Evolutionary conservation across 169 alveolate species (phyloP).

Genomic region (Plasmodium gonderi): DNA sequence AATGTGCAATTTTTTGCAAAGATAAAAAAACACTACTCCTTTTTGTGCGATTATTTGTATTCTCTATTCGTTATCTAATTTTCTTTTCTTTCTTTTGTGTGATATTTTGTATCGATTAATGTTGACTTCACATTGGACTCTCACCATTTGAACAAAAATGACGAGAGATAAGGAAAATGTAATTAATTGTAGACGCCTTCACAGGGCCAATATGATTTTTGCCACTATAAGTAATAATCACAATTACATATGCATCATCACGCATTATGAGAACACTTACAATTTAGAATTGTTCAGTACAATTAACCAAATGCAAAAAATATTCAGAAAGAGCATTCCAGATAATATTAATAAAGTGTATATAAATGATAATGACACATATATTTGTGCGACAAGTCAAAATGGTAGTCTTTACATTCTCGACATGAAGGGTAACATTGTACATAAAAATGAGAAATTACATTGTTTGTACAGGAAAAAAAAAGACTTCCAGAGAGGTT

Average conservation of each 20-base stretch:
- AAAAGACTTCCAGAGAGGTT: background rate
- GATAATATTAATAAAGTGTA: conserved; percentile 61
- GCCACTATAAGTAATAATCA: conserved; percentile 55
- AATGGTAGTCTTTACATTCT: conserved; percentile 58
- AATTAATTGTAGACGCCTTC: conserved; percentile 38
- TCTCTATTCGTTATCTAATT: background rate
- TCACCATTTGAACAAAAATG: background rate
- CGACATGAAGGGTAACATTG: conserved; percentile 38
- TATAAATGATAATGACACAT: conserved; percentile 26
- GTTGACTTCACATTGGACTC: background rate
- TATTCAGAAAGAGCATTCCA: conserved; percentile 40
- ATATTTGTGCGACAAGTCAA: conserved; percentile 63
- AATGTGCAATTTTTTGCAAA: too few relatives aligned
- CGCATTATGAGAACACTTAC: conserved; percentile 35
- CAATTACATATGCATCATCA: conserved; percentile 64
- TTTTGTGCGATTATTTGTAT: background rate
- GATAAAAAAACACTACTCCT: background rate
- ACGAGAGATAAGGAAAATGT: conserved; percentile 8
- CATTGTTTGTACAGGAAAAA: conserved; percentile 45
- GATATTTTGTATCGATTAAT: background rate
- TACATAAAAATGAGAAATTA: conserved; percentile 35
- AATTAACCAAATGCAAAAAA: conserved; percentile 45
- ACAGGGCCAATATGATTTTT: conserved; percentile 63
- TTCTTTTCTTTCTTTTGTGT: background rate
- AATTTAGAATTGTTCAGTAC: conserved; percentile 52